Percentiles rank a stretch among this genome's conserved stretches.
phyloP scores from a whole-genome alignment of 2,329 filamentous ascomycete species.

The Aspergillus terreus region DNA sequence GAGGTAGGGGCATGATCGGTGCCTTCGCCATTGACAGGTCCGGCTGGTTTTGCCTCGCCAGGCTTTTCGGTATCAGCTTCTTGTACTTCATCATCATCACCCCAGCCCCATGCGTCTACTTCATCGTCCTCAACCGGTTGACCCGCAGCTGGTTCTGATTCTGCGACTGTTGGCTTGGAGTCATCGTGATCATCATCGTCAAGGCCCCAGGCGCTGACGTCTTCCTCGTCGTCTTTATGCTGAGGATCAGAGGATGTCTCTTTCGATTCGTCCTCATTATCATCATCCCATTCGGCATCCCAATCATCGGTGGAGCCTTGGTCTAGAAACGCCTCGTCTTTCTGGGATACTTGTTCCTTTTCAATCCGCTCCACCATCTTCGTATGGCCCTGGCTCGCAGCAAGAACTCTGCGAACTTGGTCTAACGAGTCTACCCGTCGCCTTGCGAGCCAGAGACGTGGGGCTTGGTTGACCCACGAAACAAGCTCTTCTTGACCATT shows the following conservation, averaged over 20 bases:
- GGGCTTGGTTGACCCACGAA: conserved; percentile 77
- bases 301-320: conserved; percentile 60
- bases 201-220: conserved; percentile 51
- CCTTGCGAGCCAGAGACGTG: conserved; percentile 79
- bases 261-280: conserved; percentile 46
- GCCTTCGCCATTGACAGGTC: conserved; percentile 21
- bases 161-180: conserved; percentile 1
- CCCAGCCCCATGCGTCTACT: conserved; percentile 81
- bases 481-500: conserved; percentile 59
- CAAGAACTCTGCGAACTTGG: conserved; percentile 65
- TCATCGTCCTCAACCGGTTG: conserved; percentile 33
- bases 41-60: conserved; percentile 13
- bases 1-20: conserved; percentile 18
- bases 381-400: conserved; percentile 61
- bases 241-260: conserved; percentile 12
- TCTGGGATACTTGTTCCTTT: conserved; percentile 70
- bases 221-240: conserved; percentile 36
- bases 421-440: conserved; percentile 77
- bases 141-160: conserved; percentile 13
- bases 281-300: conserved; percentile 76
- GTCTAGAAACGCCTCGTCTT: conserved; percentile 62
- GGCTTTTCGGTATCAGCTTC: conserved; percentile 18
- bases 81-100: conserved; percentile 56
- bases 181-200: conserved; percentile 40
- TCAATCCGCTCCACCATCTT: conserved; percentile 79